Base-by-base conservation (phyloP, 1,284 basidiomycete species). In the Tremellales sp. region DNA sequence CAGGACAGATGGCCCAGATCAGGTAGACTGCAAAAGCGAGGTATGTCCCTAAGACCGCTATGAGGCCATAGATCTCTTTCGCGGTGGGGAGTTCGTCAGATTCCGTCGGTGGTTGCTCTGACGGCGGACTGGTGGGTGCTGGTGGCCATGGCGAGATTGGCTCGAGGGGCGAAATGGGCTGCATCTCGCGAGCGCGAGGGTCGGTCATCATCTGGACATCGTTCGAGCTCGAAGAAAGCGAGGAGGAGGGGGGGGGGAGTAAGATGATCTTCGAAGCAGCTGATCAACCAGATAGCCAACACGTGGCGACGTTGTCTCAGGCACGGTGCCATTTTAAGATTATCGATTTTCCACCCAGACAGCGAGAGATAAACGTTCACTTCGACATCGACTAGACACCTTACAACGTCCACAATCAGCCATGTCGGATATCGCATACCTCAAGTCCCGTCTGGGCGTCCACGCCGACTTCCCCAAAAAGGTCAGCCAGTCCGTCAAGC, bases 401-500 rank as follows among this genome's bases (percentile, higher is more conserved):
- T 24, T 22, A 23, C 36, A 23, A 43, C 25, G 10, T 15, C 37
- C 29, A 55, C 52, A 31, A n/a, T n/a, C n/a, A n/a, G 65, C 58
- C 58, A 89, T 88, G 86, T 81, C 84, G 51, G 89, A 93, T 78
- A 79, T 89, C 39, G 82, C 84, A 37, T 81, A 82, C 66, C 76
- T 94, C 61, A 83, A 80, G 58, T 80, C 79, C 50, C 78, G 84
- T 50, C 76, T 93, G 51, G 82, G 77, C 43, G 76, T 80, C 17
- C 82, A 91, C 73, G 78, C 83, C 17, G 86, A 90, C 70, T 94
- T 91, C 65, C 90, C 90, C 26, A 87, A 89, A 79, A 86, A 90
- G 81, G 90, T n/a, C n/a, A n/a, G n/a, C n/a, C n/a, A n/a, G n/a
- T n/a, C n/a, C n/a, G n/a, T n/a, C n/a, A n/a, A n/a, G n/a, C n/a